phyloP scores from a whole-genome alignment of 2,329 filamentous ascomycete species.

The Sordariomycetes sp. region DNA sequence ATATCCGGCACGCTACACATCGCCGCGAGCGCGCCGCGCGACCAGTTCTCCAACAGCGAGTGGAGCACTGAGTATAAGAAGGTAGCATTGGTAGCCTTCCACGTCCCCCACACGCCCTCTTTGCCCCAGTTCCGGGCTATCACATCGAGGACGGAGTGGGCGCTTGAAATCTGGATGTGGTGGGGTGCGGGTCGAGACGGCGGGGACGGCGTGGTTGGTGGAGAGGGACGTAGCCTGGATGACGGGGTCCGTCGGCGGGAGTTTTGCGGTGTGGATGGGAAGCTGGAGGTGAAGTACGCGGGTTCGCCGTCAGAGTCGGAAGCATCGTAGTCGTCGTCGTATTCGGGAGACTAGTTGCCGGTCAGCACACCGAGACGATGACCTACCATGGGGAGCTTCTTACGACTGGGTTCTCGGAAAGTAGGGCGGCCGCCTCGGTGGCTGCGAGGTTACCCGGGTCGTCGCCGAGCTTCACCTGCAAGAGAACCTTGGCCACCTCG shows the following conservation, averaged over 20 bases:
- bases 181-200: slow-evolving; percentile 28
- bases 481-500: slow-evolving; percentile 86
- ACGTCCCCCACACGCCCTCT: slow-evolving; percentile 82
- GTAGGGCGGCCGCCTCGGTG: background rate
- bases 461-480: slow-evolving; percentile 48
- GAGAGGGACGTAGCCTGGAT: slow-evolving; percentile 6
- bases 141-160: slow-evolving; percentile 75
- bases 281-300: slow-evolving; percentile 67
- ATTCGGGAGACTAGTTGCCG: background rate
- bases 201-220: slow-evolving; percentile 18
- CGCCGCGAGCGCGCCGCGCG: slow-evolving; percentile 78
- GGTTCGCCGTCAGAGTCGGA: slow-evolving; percentile 57
- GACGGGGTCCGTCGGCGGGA: slow-evolving; percentile 17
- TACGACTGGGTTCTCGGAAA: background rate
- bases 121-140: slow-evolving; percentile 80
- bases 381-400: background rate
- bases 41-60: slow-evolving; percentile 83
- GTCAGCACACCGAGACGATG: background rate
- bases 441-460: slow-evolving; percentile 1
- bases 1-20: slow-evolving; percentile 82
- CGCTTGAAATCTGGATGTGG: slow-evolving; percentile 56
- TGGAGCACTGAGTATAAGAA: slow-evolving; percentile 84
- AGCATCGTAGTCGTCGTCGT: slow-evolving; percentile 28
- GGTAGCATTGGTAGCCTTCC: slow-evolving; percentile 86
- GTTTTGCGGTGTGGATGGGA: slow-evolving; percentile 39